These are phyloP conservation scores for Capsicum baccatum DNA, from an alignment of 257 asterid species.

Conservation along the genomic window DNA sequence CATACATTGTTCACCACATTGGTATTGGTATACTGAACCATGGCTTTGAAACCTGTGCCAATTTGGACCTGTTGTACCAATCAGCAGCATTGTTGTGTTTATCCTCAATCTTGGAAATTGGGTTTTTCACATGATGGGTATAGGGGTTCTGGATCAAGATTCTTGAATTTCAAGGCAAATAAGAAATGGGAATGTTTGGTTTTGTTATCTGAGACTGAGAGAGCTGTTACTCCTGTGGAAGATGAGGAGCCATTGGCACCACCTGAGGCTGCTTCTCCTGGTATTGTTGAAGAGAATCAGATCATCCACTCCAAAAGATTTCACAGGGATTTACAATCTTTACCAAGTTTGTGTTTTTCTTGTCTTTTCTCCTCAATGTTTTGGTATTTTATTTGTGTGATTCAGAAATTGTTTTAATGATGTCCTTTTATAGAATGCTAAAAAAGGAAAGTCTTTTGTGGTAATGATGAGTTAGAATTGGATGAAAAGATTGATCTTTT, in stretches of 20 bases:
- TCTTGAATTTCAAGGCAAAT: conserved; percentile 51
- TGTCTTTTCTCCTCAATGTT: not conserved
- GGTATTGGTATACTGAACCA: conserved; percentile 44
- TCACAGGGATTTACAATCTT: conserved; percentile 74
- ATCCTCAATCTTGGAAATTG: conserved; percentile 34
- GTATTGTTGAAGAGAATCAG: conserved; percentile 39
- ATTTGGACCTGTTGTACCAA: conserved; percentile 43
- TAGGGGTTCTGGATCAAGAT: conserved; percentile 35
- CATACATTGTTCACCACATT: conserved; percentile 32
- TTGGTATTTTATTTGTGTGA: not conserved
- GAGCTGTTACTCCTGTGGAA: conserved; percentile 56
- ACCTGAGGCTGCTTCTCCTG: conserved; percentile 35
- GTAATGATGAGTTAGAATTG: conserved; percentile 2
- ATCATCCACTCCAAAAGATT: conserved; percentile 46
- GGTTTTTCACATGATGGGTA: conserved; percentile 43
- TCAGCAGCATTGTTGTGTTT: conserved; percentile 32
- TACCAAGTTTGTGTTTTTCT: conserved; percentile 73
- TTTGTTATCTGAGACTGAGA: conserved; percentile 41
- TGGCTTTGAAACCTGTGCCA: conserved; percentile 60
- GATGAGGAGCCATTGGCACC: conserved; percentile 64
- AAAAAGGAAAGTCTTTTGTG: not conserved
- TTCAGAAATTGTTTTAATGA: not conserved
- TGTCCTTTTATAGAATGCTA: not conserved
- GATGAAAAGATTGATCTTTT: conserved; percentile 24
- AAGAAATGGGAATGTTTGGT: conserved; percentile 59